Percentiles rank a stretch among this genome's conserved stretches.
These are phyloP conservation scores for Quercus robur DNA, from an alignment of 306 rosid species.

Conservation along the genomic window DNA sequence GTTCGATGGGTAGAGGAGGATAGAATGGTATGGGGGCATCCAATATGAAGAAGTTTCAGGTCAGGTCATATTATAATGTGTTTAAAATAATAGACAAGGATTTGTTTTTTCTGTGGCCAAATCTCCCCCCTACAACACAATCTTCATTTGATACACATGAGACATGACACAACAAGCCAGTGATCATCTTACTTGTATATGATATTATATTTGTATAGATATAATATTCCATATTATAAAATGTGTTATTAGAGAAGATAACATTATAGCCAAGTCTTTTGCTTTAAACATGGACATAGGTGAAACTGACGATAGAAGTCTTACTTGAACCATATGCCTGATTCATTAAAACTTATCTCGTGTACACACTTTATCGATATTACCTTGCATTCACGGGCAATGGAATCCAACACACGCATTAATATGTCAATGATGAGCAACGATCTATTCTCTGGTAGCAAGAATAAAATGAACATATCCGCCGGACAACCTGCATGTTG, in stretches of 20 bases:
- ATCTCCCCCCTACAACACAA: not conserved
- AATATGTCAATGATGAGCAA: slow-evolving; percentile 37
- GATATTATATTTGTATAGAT: not conserved
- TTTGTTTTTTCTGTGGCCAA: too few species aligned
- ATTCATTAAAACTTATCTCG: not conserved
- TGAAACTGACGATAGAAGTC: not conserved
- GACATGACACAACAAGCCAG: not conserved
- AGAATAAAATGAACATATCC: slow-evolving; percentile 58
- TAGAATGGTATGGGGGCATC: too few species aligned
- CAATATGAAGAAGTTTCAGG: too few species aligned
- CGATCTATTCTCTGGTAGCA: slow-evolving; percentile 28
- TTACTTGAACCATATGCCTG: not conserved
- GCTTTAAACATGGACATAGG: not conserved
- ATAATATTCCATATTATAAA: not conserved
- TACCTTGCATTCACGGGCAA: slow-evolving; percentile 63
- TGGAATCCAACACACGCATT: slow-evolving; percentile 41
- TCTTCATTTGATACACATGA: not conserved
- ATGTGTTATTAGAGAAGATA: not conserved
- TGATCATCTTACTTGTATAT: not conserved
- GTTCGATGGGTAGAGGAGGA: too few species aligned
- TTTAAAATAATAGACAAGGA: too few species aligned
- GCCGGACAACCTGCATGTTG: slow-evolving; percentile 54
- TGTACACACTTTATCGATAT: not conserved
- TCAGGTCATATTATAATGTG: too few species aligned
- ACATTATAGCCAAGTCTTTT: not conserved